Conservation (phyloP, 208 protist species). For the Acanthamoeba culbertsoni region DNA sequence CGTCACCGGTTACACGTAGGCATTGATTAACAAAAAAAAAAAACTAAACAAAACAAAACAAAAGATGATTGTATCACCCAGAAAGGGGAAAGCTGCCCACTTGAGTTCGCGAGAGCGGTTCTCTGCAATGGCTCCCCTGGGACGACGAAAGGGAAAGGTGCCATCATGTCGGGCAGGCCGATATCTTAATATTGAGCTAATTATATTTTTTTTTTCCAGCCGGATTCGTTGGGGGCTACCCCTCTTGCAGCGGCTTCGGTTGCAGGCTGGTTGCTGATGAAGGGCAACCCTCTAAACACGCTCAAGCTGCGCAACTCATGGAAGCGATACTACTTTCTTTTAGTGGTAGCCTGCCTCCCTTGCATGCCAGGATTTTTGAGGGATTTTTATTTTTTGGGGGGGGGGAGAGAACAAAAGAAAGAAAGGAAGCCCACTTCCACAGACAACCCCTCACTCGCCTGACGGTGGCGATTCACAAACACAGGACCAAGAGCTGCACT, state of each 20-base stretch:
- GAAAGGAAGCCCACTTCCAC: too few species aligned
- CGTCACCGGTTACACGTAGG: too few species aligned
- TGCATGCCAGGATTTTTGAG: too few species aligned
- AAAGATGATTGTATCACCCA: too few species aligned
- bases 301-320: slow-evolving; percentile 15
- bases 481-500: slow-evolving; percentile 13
- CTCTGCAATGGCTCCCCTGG: background rate
- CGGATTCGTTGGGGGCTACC: background rate
- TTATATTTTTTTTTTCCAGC: too few species aligned
- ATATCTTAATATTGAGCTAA: too few species aligned
- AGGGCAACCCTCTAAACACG: slow-evolving; percentile 13
- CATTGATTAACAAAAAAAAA: background rate
- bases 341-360: background rate
- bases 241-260: background rate
- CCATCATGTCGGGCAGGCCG: too few species aligned
- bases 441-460: background rate
- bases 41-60: background rate
- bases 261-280: background rate
- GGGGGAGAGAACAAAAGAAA: too few species aligned
- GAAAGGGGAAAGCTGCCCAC: too few species aligned
- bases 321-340: background rate
- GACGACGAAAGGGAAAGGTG: background rate
- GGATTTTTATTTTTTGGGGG: too few species aligned
- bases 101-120: too few species aligned
- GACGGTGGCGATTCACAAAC: background rate